Evolutionary conservation across 805 yeast genomes (phyloP).

Genomic region (Candida tibetensis): DNA sequence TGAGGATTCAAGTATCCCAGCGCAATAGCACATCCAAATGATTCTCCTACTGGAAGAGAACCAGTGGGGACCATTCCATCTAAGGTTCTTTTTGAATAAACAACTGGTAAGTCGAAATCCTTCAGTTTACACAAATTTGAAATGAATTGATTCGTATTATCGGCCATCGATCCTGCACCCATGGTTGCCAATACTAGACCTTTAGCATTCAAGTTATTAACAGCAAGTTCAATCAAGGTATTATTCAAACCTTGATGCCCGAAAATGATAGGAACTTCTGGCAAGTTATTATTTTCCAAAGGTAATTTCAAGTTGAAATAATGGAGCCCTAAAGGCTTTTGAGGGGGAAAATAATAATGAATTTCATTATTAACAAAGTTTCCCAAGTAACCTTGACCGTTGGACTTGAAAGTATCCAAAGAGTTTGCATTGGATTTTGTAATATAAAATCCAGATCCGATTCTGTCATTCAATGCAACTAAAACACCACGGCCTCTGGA

Average conservation of each 20-base stretch:
- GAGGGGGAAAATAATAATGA: constrained; percentile 63
- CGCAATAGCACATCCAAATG: constrained; percentile 47
- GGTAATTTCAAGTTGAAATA: constrained; percentile 34
- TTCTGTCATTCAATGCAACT: constrained; percentile 65
- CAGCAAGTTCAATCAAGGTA: constrained; percentile 44
- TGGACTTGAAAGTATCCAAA: constrained; percentile 64
- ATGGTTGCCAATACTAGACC: constrained; percentile 67
- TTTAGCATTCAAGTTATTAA: constrained; percentile 42
- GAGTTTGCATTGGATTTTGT: constrained; percentile 71
- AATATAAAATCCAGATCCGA: constrained; percentile 67
- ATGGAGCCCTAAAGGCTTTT: constrained; percentile 50
- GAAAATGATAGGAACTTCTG: constrained; percentile 55
- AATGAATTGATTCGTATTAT: constrained; percentile 44
- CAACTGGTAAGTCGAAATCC: constrained; percentile 47
- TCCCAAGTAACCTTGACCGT: constrained; percentile 70
- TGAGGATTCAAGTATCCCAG: constrained; percentile 68
- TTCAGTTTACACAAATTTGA: constrained; percentile 24
- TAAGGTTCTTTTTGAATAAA: constrained; percentile 64
- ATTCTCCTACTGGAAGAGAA: constrained; percentile 26
- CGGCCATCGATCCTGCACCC: constrained; percentile 68
- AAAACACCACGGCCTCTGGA: constrained; percentile 58
- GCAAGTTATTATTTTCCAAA: constrained; percentile 21
- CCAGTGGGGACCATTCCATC: constrained; percentile 69
- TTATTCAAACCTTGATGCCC: constrained; percentile 61
- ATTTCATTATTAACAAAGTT: constrained; percentile 65